A percentile compares a stretch with the other conserved stretches of the same genome.
Conservation (phyloP, 345 rosid genomes). For the Arabidopsis arenosa region DNA sequence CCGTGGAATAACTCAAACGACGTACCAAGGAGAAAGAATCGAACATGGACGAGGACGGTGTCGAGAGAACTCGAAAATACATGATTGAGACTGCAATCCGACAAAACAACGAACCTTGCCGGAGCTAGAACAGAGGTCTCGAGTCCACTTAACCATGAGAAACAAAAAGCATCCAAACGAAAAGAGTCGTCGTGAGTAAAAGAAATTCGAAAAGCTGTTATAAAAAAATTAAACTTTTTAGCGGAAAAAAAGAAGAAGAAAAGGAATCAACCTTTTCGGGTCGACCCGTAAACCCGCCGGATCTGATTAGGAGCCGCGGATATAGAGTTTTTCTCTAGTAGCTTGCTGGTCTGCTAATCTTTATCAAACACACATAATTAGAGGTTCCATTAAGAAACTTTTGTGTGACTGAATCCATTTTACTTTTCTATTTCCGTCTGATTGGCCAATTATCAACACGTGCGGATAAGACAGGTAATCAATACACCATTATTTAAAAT, state of each 20-base stretch:
- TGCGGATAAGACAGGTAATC: not conserved
- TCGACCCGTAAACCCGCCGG: constrained; percentile 37
- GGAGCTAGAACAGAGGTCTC: constrained; percentile 14
- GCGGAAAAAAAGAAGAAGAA: not conserved
- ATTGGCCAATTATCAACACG: not conserved
- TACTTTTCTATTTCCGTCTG: not conserved
- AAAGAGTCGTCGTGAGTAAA: constrained; percentile 27
- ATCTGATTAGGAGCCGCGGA: not conserved
- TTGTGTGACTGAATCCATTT: not conserved
- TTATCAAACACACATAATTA: constrained; percentile 7
- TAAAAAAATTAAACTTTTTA: not conserved
- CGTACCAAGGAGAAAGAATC: constrained; percentile 35
- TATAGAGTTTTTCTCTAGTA: not conserved
- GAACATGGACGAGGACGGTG: constrained; percentile 6
- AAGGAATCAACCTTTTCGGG: constrained; percentile 28
- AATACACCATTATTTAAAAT: not conserved
- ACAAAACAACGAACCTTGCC: constrained; percentile 8
- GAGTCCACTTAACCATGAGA: constrained; percentile 28
- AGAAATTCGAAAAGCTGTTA: constrained; percentile 16
- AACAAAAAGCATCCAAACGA: constrained; percentile 8
- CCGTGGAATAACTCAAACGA: constrained; percentile 43
- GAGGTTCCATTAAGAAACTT: not conserved
- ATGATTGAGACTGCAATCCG: constrained; percentile 22
- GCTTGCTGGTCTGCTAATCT: constrained; percentile 18
- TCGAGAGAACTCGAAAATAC: constrained; percentile 28